These are phyloP conservation scores for Vanilla planifolia DNA, from an alignment of 106 monocot genomes.

Conservation along the genomic window DNA sequence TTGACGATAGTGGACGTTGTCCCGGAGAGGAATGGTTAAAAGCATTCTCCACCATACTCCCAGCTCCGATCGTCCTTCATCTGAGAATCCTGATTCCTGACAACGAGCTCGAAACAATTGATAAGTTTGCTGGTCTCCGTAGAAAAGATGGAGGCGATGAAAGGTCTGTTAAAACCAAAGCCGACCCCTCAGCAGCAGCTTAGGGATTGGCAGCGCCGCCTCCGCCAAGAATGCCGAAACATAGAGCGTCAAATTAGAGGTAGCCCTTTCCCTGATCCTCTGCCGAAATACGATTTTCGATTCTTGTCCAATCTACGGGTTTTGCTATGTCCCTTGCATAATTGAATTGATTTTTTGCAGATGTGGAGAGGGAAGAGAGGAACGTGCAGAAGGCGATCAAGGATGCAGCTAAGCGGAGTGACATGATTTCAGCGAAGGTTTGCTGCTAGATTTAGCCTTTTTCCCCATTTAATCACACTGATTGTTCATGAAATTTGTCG, in stretches of 20 bases:
- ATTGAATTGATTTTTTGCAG: conserved; percentile 23
- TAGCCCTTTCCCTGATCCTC: background rate
- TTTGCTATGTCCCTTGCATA: background rate
- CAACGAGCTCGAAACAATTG: too few relatives aligned
- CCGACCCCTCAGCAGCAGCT: conserved; percentile 73
- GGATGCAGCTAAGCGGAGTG: conserved; percentile 90
- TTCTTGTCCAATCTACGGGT: background rate
- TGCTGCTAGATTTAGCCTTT: background rate
- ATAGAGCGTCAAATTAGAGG: conserved; percentile 99
- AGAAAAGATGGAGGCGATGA: conserved; percentile 69
- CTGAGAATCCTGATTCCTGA: too few relatives aligned
- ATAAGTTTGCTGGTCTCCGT: background rate
- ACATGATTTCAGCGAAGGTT: conserved; percentile 94
- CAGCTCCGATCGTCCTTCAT: too few relatives aligned
- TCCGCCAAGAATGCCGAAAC: conserved; percentile 83
- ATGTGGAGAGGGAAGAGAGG: conserved; percentile 92
- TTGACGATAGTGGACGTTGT: too few relatives aligned
- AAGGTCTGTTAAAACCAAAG: conserved; percentile 77
- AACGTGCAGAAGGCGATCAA: conserved; percentile 96
- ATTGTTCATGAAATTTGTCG: background rate
- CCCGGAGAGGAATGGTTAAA: too few relatives aligned
- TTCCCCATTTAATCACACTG: background rate
- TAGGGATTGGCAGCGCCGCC: conserved; percentile 91
- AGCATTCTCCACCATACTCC: too few relatives aligned
- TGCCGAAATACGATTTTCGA: background rate